phyloP scores from a whole-genome alignment of 352 stramenopile genomes.

The Phytophthora crassamura region DNA sequence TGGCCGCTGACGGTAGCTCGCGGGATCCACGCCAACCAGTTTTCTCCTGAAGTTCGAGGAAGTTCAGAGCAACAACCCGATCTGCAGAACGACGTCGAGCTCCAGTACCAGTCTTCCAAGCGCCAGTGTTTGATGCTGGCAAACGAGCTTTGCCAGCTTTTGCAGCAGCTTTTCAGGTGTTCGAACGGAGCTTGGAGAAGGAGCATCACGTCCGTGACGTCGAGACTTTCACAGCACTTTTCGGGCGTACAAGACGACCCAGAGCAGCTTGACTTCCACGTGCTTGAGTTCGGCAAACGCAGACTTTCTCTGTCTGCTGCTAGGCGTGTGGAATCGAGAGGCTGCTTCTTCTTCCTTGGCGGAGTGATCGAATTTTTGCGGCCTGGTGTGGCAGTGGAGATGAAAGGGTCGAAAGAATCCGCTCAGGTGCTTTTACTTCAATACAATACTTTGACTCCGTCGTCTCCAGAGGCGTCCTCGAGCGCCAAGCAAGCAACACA shows the following conservation, averaged over 20 bases:
- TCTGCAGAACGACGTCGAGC: constrained; percentile 29
- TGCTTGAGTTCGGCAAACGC: constrained; percentile 35
- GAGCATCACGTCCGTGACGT: constrained; percentile 14
- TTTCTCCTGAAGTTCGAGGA: constrained; percentile 25
- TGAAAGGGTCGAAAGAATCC: constrained; percentile 36
- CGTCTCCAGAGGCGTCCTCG: constrained; percentile 1
- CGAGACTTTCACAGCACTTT: constrained; percentile 9
- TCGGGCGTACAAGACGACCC: neutral
- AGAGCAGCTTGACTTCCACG: neutral
- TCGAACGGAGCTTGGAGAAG: constrained; percentile 28
- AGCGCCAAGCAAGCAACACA: neutral
- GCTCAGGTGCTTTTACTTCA: constrained; percentile 43
- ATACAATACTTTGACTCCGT: constrained; percentile 2
- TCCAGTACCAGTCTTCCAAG: constrained; percentile 33
- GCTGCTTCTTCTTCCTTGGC: constrained; percentile 41
- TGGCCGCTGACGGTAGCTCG: constrained; percentile 39
- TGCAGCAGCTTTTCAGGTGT: constrained; percentile 23
- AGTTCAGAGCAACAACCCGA: constrained; percentile 9
- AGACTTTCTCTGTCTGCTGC: constrained; percentile 22
- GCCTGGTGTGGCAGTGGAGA: constrained; percentile 36
- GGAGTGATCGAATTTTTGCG: constrained; percentile 51
- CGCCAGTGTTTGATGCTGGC: constrained; percentile 30
- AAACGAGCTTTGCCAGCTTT: constrained; percentile 41
- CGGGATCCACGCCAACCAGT: constrained; percentile 43
- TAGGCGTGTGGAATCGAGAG: constrained; percentile 33